These are phyloP conservation scores for Fusarium continuum DNA, from an alignment of 2,329 filamentous ascomycete genomes.

Conservation along the genomic window DNA sequence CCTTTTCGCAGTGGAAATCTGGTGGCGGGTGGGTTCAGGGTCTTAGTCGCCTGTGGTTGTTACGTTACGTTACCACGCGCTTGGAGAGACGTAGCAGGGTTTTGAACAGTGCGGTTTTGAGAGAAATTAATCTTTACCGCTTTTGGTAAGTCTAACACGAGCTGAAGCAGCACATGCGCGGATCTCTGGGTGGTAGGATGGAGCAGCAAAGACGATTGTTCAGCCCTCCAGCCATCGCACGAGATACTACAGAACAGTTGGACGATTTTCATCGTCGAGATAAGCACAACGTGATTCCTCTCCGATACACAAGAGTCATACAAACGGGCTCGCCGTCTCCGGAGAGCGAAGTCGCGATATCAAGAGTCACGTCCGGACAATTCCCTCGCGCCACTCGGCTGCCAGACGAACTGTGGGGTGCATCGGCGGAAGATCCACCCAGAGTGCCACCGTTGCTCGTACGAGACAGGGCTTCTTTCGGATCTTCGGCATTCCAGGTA, in stretches of 20 bases:
- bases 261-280: not conserved
- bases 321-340: slow-evolving; percentile 7
- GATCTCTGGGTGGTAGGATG: not conserved
- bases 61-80: slow-evolving; percentile 21
- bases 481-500: slow-evolving; percentile 32
- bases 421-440: slow-evolving; percentile 14
- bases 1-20: slow-evolving; percentile 15
- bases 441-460: slow-evolving; percentile 27
- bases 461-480: slow-evolving; percentile 32
- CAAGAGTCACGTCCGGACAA: slow-evolving; percentile 13
- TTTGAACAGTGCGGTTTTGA: not conserved
- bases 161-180: not conserved
- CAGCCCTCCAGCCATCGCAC: not conserved
- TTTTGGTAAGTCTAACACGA: not conserved
- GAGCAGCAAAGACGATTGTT: not conserved
- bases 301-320: slow-evolving; percentile 1
- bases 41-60: slow-evolving; percentile 3
- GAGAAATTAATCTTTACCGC: not conserved
- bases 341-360: slow-evolving; percentile 8
- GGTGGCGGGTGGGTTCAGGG: slow-evolving; percentile 11
- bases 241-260: not conserved
- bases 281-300: not conserved
- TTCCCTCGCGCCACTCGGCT: slow-evolving; percentile 25
- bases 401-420: slow-evolving; percentile 20
- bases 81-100: slow-evolving; percentile 4